Conservation (phyloP, 768 basidiomycete species). For the Baorangia bicolor region DNA sequence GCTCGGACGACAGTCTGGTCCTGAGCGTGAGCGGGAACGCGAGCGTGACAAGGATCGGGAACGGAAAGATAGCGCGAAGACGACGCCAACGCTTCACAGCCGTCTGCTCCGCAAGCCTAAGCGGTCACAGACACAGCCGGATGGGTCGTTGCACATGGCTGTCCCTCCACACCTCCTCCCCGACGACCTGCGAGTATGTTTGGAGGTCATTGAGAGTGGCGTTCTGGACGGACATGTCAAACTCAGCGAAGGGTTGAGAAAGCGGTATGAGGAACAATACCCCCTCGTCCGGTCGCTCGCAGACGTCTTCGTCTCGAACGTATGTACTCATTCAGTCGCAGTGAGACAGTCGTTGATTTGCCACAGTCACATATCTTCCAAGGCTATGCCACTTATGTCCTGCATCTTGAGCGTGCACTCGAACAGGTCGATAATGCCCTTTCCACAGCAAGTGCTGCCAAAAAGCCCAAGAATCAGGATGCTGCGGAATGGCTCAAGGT, state of each 20-base stretch:
- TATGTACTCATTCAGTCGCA: conserved; percentile 42
- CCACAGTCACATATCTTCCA: conserved; percentile 86
- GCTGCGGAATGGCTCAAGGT: conserved; percentile 76
- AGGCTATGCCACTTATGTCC: conserved; percentile 90
- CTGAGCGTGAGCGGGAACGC: conserved; percentile 42
- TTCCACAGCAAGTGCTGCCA: conserved; percentile 55
- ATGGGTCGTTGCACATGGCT: conserved; percentile 46
- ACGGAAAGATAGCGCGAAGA: conserved; percentile 44
- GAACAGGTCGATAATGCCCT: conserved; percentile 83
- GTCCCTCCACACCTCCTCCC: conserved; percentile 81
- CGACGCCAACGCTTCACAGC: conserved; percentile 30
- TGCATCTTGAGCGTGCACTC: conserved; percentile 90
- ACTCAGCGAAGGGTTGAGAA: conserved; percentile 80
- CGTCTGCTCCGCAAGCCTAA: conserved; percentile 68
- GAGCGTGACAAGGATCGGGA: conserved; percentile 44
- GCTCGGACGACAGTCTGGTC: conserved; percentile 66
- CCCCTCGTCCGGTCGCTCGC: conserved; percentile 90
- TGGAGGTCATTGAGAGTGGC: conserved; percentile 83
- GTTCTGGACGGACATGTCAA: conserved; percentile 88
- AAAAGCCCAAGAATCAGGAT: conserved; percentile 83
- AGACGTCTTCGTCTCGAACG: conserved; percentile 94
- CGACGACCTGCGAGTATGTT: conserved; percentile 79
- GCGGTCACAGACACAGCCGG: conserved; percentile 57
- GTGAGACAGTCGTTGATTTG: conserved; percentile 20
- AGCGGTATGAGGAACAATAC: conserved; percentile 94